phyloP scores from a whole-genome alignment of 352 stramenopile species.

The Globisporangium emineosum region DNA sequence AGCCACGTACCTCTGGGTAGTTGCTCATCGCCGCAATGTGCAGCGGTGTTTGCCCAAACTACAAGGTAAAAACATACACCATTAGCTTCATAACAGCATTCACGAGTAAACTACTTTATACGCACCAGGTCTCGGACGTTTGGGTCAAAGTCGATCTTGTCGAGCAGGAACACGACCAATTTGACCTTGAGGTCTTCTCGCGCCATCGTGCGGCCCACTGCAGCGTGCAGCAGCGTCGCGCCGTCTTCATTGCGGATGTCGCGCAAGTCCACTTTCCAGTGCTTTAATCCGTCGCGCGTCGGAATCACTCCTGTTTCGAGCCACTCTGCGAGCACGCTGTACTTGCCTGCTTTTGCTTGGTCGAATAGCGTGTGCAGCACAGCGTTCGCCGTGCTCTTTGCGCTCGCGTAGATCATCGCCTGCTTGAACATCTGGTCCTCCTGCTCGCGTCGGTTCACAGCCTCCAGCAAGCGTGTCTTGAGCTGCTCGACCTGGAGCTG shows the following conservation, averaged over 20 bases:
- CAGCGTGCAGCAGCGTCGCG: slow-evolving; percentile 61
- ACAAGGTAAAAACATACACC: too few relatives aligned
- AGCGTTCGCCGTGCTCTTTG: slow-evolving; percentile 72
- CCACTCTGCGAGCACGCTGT: slow-evolving; percentile 47
- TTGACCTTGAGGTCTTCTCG: slow-evolving; percentile 66
- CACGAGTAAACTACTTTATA: neutral
- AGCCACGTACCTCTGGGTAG: slow-evolving; percentile 37
- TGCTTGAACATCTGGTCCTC: slow-evolving; percentile 58
- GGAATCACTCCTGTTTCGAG: slow-evolving; percentile 70
- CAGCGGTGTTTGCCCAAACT: slow-evolving; percentile 72
- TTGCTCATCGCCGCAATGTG: slow-evolving; percentile 73
- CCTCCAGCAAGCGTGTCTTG: slow-evolving; percentile 32
- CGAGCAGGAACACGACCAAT: slow-evolving; percentile 59
- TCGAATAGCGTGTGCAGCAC: slow-evolving; percentile 79
- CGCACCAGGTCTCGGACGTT: slow-evolving; percentile 63
- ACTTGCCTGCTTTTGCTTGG: slow-evolving; percentile 58
- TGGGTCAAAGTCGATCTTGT: slow-evolving; percentile 67
- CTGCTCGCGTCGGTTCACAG: slow-evolving; percentile 61
- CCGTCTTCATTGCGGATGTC: slow-evolving; percentile 63
- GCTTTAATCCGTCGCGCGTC: slow-evolving; percentile 68
- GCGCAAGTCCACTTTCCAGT: slow-evolving; percentile 67
- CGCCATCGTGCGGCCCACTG: slow-evolving; percentile 64
- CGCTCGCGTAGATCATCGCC: slow-evolving; percentile 49
- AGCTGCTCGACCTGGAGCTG: slow-evolving; percentile 53
- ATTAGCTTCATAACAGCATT: neutral